Conservation (phyloP, 148 eudicot genomes). For the Rhododendron griersonianum region DNA sequence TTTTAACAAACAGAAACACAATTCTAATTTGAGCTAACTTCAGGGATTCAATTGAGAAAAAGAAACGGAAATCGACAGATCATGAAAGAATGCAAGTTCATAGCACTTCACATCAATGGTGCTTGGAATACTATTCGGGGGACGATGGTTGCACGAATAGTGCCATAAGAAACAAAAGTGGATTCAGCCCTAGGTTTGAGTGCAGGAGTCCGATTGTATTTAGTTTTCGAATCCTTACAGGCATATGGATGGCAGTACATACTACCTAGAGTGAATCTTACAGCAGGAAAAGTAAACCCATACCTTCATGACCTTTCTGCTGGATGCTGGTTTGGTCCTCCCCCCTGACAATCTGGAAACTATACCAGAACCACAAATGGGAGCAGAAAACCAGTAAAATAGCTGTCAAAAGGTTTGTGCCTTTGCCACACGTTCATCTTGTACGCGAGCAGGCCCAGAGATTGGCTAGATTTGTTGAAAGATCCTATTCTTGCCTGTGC, state of each 20-base stretch:
- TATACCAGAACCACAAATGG: background rate
- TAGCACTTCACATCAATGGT: background rate
- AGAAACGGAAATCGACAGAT: background rate
- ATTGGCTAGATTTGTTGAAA: slow-evolving; percentile 8
- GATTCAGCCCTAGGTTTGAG: background rate
- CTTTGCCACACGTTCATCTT: background rate
- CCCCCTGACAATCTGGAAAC: background rate
- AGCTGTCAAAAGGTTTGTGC: background rate
- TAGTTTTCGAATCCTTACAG: background rate
- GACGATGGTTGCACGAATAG: background rate
- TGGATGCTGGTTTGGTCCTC: background rate
- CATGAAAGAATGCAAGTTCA: background rate
- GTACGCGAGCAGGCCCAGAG: background rate
- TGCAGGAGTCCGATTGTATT: background rate
- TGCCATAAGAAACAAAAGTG: background rate
- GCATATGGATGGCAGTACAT: background rate
- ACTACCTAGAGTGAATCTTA: background rate
- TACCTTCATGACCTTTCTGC: background rate
- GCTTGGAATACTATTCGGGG: background rate
- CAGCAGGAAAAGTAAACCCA: background rate
- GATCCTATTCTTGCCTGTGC: background rate
- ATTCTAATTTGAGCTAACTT: background rate
- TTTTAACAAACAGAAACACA: background rate
- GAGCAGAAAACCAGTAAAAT: background rate
- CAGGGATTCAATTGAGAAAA: background rate